These are phyloP conservation scores for Populus simonii DNA, from an alignment of 345 rosid genomes.

Conservation along the genomic window DNA sequence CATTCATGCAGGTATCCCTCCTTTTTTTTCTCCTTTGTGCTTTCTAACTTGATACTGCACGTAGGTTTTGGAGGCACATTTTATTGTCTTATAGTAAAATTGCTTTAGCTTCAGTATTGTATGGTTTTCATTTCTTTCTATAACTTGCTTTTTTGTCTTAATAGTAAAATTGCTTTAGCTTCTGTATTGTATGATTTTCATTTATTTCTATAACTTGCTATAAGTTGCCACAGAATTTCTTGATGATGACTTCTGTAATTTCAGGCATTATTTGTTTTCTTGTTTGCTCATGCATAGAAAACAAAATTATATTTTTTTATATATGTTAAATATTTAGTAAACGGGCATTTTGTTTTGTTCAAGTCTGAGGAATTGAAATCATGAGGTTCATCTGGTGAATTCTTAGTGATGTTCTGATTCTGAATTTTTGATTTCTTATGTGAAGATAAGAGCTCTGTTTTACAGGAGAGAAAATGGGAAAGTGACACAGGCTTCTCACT, in stretches of 20 bases:
- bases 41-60: too few relatives aligned
- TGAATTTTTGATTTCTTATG: constrained; percentile 3
- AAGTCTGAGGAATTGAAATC: constrained; percentile 2
- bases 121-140: too few relatives aligned
- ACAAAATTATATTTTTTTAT: too few relatives aligned
- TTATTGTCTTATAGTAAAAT: too few relatives aligned
- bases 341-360: not conserved
- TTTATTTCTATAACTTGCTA: too few relatives aligned
- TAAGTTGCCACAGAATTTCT: too few relatives aligned
- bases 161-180: too few relatives aligned
- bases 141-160: not conserved
- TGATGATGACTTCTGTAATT: too few relatives aligned
- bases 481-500: constrained; percentile 34
- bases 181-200: not conserved
- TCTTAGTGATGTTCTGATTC: constrained; percentile 2
- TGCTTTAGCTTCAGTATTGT: too few relatives aligned
- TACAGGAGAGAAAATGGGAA: constrained; percentile 78
- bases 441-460: constrained; percentile 92
- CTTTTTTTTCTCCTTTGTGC: constrained; percentile 2
- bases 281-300: too few relatives aligned
- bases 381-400: not conserved
- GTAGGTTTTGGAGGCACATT: not conserved
- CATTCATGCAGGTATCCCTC: constrained; percentile 80
- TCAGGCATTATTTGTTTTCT: too few relatives aligned
- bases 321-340: not conserved